Evolutionary conservation across 768 basidiomycete genomes (phyloP).

Genomic region (Udeniomyces megalosporus): DNA sequence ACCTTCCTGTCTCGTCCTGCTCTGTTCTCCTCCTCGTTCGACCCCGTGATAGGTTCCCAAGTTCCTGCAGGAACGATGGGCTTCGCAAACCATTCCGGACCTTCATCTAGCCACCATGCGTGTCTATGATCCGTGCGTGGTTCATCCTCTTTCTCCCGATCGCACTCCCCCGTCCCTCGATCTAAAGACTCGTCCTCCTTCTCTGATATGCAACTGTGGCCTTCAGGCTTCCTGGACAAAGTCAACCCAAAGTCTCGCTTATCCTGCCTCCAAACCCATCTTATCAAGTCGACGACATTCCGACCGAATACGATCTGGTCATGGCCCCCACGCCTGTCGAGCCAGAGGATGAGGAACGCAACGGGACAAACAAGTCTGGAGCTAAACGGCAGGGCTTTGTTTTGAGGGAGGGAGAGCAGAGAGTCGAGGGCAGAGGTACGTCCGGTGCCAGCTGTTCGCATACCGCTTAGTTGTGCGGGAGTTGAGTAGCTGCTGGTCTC

Average conservation of each 20-base stretch:
- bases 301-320: constrained; percentile 67
- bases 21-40: background rate
- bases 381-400: background rate
- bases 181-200: background rate
- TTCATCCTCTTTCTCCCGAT: constrained; percentile 20
- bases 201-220: background rate
- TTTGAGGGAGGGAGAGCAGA: background rate
- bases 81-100: constrained; percentile 53
- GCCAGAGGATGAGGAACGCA: background rate
- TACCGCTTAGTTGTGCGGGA: too few relatives aligned
- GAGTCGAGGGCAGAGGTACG: constrained; percentile 5
- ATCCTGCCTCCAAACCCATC: constrained; percentile 34
- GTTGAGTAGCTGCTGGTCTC: too few relatives aligned
- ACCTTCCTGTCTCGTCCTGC: background rate
- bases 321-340: constrained; percentile 33
- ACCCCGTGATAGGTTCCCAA: constrained; percentile 54
- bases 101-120: constrained; percentile 70
- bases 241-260: constrained; percentile 19
- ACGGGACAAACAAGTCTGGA: background rate
- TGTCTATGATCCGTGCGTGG: constrained; percentile 41
- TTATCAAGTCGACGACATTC: constrained; percentile 24
- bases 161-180: background rate
- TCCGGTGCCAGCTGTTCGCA: too few relatives aligned
- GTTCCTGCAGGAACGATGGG: constrained; percentile 73
- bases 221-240: constrained; percentile 11